phyloP scores from a whole-genome alignment of 2,329 filamentous ascomycete species.

The Phialophora chinensis region DNA sequence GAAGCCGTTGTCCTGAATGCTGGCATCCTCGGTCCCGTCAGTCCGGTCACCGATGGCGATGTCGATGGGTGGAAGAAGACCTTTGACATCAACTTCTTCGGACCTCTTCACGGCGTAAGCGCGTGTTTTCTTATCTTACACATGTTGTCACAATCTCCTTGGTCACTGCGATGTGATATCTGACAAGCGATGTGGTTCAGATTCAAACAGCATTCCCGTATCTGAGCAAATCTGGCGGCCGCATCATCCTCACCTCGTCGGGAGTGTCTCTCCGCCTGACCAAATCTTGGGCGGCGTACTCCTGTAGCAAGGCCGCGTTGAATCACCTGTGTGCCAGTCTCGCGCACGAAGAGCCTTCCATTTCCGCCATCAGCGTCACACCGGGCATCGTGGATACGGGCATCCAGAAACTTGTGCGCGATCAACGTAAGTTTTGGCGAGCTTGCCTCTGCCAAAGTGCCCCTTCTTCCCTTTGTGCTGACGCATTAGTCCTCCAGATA shows the following conservation, averaged over 20 bases:
- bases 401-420: not conserved
- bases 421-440: conserved; percentile 15
- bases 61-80: conserved; percentile 18
- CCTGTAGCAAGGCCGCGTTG: conserved; percentile 12
- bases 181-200: not conserved
- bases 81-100: conserved; percentile 24
- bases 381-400: conserved; percentile 17
- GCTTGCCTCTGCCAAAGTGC: not conserved
- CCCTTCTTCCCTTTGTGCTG: not conserved
- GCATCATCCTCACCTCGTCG: conserved; percentile 15
- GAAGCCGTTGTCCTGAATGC: conserved; percentile 26
- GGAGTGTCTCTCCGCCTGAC: not conserved
- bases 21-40: conserved; percentile 19
- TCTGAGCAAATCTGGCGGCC: conserved; percentile 10
- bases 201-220: conserved; percentile 14
- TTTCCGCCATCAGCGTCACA: conserved; percentile 1
- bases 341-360: conserved; percentile 7
- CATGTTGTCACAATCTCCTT: not conserved
- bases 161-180: not conserved
- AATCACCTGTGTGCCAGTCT: conserved; percentile 12
- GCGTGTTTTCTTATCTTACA: not conserved
- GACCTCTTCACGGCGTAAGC: not conserved
- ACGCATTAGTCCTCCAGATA: conserved; percentile 1
- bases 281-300: conserved; percentile 7
- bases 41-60: not conserved